Evolutionary conservation across 495 filamentous ascomycete genomes (phyloP).

Genomic region (Durotheca rogersii): DNA sequence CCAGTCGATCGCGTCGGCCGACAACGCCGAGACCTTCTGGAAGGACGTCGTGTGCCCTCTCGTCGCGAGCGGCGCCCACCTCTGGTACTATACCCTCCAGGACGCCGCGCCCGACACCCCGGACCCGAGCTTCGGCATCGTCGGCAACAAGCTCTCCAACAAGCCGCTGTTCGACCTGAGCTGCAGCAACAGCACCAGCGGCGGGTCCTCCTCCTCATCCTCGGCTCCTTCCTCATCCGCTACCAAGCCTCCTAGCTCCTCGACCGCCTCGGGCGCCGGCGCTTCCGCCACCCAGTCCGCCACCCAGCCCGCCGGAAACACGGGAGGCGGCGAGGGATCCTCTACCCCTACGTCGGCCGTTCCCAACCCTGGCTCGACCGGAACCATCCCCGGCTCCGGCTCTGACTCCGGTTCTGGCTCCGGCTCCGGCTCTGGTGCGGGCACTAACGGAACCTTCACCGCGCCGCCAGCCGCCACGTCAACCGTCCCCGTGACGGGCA

Average conservation of each 20-base stretch:
- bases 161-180: conserved; percentile 65
- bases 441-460: conserved; percentile 29
- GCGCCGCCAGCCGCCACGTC: conserved; percentile 17
- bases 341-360: conserved; percentile 24
- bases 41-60: conserved; percentile 71
- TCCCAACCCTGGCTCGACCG: conserved; percentile 16
- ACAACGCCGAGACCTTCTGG: conserved; percentile 82
- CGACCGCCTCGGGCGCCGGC: conserved; percentile 17
- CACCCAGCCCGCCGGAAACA: conserved; percentile 13
- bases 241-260: conserved; percentile 11
- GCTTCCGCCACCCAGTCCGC: conserved; percentile 11
- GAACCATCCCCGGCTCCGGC: conserved; percentile 27
- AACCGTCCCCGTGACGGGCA: conserved; percentile 23
- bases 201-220: conserved; percentile 19
- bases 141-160: conserved; percentile 45
- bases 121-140: conserved; percentile 69
- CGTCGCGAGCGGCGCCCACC: conserved; percentile 62
- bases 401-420: conserved; percentile 27
- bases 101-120: conserved; percentile 59
- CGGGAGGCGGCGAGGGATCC: conserved; percentile 27
- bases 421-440: conserved; percentile 26
- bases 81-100: conserved; percentile 76
- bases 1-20: conserved; percentile 59
- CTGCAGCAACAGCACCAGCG: conserved; percentile 41
- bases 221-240: conserved; percentile 14